Conservation (phyloP, 352 stramenopile genomes). For the Globisporangium barbulae region DNA sequence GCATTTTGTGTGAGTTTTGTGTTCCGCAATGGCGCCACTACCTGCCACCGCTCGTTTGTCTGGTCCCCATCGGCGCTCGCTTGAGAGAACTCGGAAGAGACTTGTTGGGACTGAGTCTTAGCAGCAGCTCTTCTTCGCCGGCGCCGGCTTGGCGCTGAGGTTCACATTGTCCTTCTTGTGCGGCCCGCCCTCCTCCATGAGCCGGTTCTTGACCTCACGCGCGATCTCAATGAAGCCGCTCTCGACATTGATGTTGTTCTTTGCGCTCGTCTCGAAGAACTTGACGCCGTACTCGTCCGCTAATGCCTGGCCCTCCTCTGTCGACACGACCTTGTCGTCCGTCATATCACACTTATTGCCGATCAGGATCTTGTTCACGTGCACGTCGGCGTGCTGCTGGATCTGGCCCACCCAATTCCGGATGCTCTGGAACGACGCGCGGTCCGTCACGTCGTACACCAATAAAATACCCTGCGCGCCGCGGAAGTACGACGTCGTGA, state of each 20-base stretch:
- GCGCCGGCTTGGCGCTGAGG: slow-evolving; percentile 68
- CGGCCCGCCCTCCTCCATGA: slow-evolving; percentile 85
- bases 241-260: slow-evolving; percentile 96
- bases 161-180: slow-evolving; percentile 87
- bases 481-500: slow-evolving; percentile 99
- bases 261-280: slow-evolving; percentile 95
- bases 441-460: slow-evolving; percentile 98
- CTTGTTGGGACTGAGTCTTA: slow-evolving; percentile 27
- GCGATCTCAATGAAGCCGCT: slow-evolving; percentile 87
- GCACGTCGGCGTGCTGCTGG: slow-evolving; percentile 97
- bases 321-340: slow-evolving; percentile 95
- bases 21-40: too few species aligned
- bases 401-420: slow-evolving; percentile 98
- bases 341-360: slow-evolving; percentile 99
- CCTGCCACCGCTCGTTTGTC: background rate
- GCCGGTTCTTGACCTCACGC: slow-evolving; percentile 86
- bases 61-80: background rate
- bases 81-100: background rate
- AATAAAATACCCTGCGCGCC: slow-evolving; percentile 98
- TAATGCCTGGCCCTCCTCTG: slow-evolving; percentile 93
- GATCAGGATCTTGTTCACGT: slow-evolving; percentile 99
- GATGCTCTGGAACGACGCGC: slow-evolving; percentile 97
- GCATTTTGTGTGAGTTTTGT: background rate
- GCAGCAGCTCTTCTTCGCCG: slow-evolving; percentile 84
- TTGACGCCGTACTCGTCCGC: slow-evolving; percentile 94